Conservation (phyloP, 2,329 filamentous ascomycete species). For the Aspergillus sp. region DNA sequence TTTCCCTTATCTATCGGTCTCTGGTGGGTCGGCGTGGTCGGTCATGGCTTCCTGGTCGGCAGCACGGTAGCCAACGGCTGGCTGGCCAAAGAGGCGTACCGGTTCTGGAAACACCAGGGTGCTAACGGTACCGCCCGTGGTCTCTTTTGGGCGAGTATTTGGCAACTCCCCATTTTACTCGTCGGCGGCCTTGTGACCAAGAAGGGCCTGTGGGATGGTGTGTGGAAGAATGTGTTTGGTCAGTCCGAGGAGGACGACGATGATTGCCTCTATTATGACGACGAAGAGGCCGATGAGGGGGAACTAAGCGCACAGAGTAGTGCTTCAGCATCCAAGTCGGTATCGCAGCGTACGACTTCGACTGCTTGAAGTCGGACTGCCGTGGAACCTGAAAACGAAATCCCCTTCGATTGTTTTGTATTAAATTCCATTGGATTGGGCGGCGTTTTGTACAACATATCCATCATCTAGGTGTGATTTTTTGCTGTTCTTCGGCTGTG, state of each 20-base stretch:
- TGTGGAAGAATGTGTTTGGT: conserved; percentile 69
- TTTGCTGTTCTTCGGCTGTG: not conserved
- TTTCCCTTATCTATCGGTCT: conserved; percentile 81
- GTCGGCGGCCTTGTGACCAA: conserved; percentile 90
- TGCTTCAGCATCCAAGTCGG: conserved; percentile 1
- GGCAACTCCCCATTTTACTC: conserved; percentile 88
- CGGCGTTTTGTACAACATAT: conserved; percentile 17
- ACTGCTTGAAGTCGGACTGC: not conserved
- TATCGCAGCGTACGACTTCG: not conserved
- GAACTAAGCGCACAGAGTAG: not conserved
- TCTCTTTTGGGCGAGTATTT: conserved; percentile 96
- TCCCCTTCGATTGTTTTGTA: conserved; percentile 8
- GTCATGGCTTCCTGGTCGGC: conserved; percentile 78
- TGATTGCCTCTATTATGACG: conserved; percentile 58
- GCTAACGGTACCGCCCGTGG: conserved; percentile 75
- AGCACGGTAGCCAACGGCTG: conserved; percentile 81
- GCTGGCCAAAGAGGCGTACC: conserved; percentile 75
- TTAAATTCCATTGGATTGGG: conserved; percentile 12
- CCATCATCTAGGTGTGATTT: not conserved
- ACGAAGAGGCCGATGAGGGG: conserved; percentile 35
- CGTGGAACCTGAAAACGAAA: not conserved
- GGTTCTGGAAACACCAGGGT: conserved; percentile 77
- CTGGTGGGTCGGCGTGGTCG: conserved; percentile 76
- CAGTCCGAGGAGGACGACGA: conserved; percentile 54
- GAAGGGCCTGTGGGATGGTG: conserved; percentile 82